These are phyloP conservation scores for Yamadazyma laniorum DNA, from an alignment of 805 yeast genomes.

Conservation along the genomic window DNA sequence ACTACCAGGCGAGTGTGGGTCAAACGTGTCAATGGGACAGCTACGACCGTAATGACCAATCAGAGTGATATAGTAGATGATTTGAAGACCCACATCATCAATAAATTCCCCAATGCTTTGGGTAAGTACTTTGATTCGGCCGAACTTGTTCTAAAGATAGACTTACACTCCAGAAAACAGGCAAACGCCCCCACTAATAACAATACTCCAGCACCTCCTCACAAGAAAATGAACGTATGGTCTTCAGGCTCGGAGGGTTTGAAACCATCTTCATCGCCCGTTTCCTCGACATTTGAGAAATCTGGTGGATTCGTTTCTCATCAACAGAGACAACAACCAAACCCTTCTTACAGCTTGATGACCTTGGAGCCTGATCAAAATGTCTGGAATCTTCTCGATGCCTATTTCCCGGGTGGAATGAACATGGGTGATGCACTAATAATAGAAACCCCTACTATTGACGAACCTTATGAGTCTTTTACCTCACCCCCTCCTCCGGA, in stretches of 20 bases:
- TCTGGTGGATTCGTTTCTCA: background rate
- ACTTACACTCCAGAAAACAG: constrained; percentile 15
- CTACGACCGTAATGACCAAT: constrained; percentile 67
- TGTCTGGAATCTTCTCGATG: constrained; percentile 58
- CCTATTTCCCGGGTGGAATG: constrained; percentile 68
- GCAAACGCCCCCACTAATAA: constrained; percentile 5
- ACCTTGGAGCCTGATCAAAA: constrained; percentile 58
- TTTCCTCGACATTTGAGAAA: constrained; percentile 12
- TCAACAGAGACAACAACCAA: constrained; percentile 2
- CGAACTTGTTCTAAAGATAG: constrained; percentile 48
- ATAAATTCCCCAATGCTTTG: constrained; percentile 66
- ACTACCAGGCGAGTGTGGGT: constrained; percentile 54
- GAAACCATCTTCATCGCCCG: constrained; percentile 12
- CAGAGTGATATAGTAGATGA: constrained; percentile 77
- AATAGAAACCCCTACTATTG: constrained; percentile 45
- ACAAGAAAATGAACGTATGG: constrained; percentile 16
- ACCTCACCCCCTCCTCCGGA: background rate
- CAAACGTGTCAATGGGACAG: constrained; percentile 46
- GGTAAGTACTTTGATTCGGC: constrained; percentile 67
- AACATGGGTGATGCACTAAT: constrained; percentile 60
- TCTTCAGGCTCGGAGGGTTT: constrained; percentile 16
- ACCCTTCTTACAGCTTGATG: constrained; percentile 10
- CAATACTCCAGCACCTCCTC: constrained; percentile 6
- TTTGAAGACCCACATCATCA: constrained; percentile 61
- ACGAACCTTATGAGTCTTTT: constrained; percentile 1